A percentile compares a stretch with the other conserved stretches of the same genome.
Evolutionary conservation across 805 yeast species (phyloP).

Genomic region (Wickerhamia fluorescens): DNA sequence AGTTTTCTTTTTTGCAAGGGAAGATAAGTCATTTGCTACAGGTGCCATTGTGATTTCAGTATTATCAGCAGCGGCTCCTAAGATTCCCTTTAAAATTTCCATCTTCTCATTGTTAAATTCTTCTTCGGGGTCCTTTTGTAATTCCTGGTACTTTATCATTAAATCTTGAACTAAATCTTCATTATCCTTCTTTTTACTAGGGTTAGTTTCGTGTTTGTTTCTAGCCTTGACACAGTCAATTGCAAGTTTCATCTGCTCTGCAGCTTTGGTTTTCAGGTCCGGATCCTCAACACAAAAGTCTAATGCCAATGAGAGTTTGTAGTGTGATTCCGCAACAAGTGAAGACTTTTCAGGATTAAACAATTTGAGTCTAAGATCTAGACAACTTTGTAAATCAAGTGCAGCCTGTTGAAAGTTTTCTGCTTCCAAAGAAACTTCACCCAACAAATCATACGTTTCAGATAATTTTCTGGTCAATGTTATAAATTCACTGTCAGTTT

Average conservation of each 20-base stretch:
- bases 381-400: slow-evolving; percentile 54
- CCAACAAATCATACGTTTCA: slow-evolving; percentile 71
- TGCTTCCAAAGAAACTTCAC: slow-evolving; percentile 85
- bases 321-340: slow-evolving; percentile 70
- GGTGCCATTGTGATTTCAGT: slow-evolving; percentile 24
- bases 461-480: slow-evolving; percentile 49
- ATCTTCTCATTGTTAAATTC: slow-evolving; percentile 44
- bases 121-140: slow-evolving; percentile 44
- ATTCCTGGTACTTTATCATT: slow-evolving; percentile 47
- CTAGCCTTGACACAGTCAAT: slow-evolving; percentile 33
- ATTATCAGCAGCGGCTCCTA: slow-evolving; percentile 39
- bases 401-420: slow-evolving; percentile 81
- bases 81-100: slow-evolving; percentile 48
- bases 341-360: slow-evolving; percentile 45
- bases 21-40: slow-evolving; percentile 52
- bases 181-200: slow-evolving; percentile 34
- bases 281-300: slow-evolving; percentile 61
- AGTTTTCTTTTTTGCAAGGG: slow-evolving; percentile 50
- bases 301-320: slow-evolving; percentile 69
- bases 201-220: slow-evolving; percentile 36
- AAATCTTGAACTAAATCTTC: slow-evolving; percentile 50
- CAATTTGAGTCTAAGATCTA: slow-evolving; percentile 46
- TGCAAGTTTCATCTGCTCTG: slow-evolving; percentile 49
- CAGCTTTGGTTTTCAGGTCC: slow-evolving; percentile 41
- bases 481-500: slow-evolving; percentile 26